Conservation (phyloP, 2,329 filamentous ascomycete genomes). For the Botrytis aclada region DNA sequence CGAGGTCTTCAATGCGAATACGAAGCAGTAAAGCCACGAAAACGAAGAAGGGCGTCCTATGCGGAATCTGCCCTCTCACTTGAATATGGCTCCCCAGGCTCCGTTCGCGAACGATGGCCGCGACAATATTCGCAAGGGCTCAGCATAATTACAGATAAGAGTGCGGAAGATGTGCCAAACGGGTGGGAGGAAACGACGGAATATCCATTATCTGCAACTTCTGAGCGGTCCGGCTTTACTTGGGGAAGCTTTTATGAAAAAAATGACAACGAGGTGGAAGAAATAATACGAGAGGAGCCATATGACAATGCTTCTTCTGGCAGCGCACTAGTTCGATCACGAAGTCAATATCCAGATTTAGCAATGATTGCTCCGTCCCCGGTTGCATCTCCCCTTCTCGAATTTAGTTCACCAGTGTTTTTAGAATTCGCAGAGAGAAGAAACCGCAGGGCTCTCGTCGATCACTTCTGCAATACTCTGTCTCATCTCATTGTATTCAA, state of each 20-base stretch:
- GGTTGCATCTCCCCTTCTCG: slow-evolving; percentile 40
- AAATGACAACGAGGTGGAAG: slow-evolving; percentile 30
- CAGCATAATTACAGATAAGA: slow-evolving; percentile 19
- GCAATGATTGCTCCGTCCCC: slow-evolving; percentile 34
- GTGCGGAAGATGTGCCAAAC: slow-evolving; percentile 17
- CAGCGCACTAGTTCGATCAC: slow-evolving; percentile 25
- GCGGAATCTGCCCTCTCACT: slow-evolving; percentile 27
- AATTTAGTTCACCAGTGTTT: slow-evolving; percentile 52
- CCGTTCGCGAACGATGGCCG: slow-evolving; percentile 29
- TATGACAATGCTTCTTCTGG: slow-evolving; percentile 13
- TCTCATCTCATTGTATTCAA: slow-evolving; percentile 65
- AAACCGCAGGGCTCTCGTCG: slow-evolving; percentile 55
- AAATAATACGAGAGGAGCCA: slow-evolving; percentile 28
- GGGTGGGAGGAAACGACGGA: slow-evolving; percentile 29
- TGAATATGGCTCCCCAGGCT: slow-evolving; percentile 25
- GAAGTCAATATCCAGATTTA: slow-evolving; percentile 36
- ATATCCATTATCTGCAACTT: slow-evolving; percentile 29
- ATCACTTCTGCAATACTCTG: slow-evolving; percentile 62
- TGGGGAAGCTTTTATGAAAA: slow-evolving; percentile 27
- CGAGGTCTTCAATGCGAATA: slow-evolving; percentile 35
- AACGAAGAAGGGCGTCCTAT: slow-evolving; percentile 25
- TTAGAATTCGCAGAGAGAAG: slow-evolving; percentile 54
- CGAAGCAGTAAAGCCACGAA: slow-evolving; percentile 36
- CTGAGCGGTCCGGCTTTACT: slow-evolving; percentile 24
- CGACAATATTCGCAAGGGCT: slow-evolving; percentile 26